Evolutionary conservation across 805 yeast genomes (phyloP).

Genomic region (Lipomyces orientalis): DNA sequence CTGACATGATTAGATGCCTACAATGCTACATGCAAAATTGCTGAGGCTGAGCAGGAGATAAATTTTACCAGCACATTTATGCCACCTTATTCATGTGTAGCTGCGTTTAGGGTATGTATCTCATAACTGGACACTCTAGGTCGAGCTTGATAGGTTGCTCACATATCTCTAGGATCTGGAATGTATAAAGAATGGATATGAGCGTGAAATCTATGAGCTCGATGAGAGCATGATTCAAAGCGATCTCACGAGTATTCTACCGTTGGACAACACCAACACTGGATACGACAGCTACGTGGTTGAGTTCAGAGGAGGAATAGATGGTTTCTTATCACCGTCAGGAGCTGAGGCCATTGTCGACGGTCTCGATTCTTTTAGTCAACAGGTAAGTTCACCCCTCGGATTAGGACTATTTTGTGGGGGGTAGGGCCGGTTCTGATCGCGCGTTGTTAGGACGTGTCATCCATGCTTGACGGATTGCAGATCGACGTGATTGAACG

Average conservation of each 20-base stretch:
- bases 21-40: conserved; percentile 13
- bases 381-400: conserved; percentile 20
- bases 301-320: conserved; percentile 57
- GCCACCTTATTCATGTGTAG: conserved; percentile 30
- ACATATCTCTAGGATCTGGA: conserved; percentile 15
- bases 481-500: conserved; percentile 63
- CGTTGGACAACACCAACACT: conserved; percentile 46
- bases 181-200: conserved; percentile 21
- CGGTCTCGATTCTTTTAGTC: conserved; percentile 46
- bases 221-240: conserved; percentile 16
- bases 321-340: conserved; percentile 55
- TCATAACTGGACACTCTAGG: neutral
- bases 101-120: conserved; percentile 26
- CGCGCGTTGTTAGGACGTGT: conserved; percentile 46
- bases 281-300: conserved; percentile 62
- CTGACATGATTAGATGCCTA: conserved; percentile 10
- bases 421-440: neutral
- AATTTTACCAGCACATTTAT: conserved; percentile 15
- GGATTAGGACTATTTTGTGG: neutral
- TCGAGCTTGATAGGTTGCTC: neutral
- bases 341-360: conserved; percentile 50
- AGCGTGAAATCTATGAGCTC: conserved; percentile 13
- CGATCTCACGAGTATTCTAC: conserved; percentile 8
- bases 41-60: conserved; percentile 8
- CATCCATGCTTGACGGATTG: conserved; percentile 63